Conservation (phyloP, 306 rosid genomes). For the Pterocarpus macrocarpus region DNA sequence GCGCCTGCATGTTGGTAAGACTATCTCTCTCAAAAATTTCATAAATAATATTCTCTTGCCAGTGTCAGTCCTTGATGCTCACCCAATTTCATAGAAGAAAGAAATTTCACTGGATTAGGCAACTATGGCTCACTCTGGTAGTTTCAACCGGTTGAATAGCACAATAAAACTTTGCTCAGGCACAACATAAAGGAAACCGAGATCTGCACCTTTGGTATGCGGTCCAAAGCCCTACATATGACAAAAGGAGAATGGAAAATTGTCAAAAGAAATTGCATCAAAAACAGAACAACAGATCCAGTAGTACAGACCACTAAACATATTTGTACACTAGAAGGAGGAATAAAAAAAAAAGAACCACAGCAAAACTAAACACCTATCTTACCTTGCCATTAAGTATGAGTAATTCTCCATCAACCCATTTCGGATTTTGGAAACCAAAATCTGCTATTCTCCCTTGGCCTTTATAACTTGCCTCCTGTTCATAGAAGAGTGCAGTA, state of each 20-base stretch:
- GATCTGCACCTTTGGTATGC: constrained; percentile 77
- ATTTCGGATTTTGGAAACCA: constrained; percentile 84
- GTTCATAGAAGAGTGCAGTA: constrained; percentile 40
- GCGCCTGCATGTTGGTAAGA: constrained; percentile 18
- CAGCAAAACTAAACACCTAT: constrained; percentile 14
- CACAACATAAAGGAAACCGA: constrained; percentile 74
- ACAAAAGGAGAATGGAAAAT: neutral
- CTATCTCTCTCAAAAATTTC: constrained; percentile 31
- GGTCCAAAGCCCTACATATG: constrained; percentile 74
- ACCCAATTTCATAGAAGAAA: constrained; percentile 15
- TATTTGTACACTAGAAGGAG: neutral
- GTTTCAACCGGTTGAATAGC: constrained; percentile 75
- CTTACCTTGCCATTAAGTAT: constrained; percentile 93
- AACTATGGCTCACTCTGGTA: constrained; percentile 63
- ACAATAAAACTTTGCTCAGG: constrained; percentile 85
- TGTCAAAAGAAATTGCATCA: constrained; percentile 13
- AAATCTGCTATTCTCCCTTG: constrained; percentile 94
- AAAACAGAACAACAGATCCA: neutral
- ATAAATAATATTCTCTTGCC: constrained; percentile 33
- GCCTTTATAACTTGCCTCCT: constrained; percentile 94
- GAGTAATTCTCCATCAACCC: constrained; percentile 98
- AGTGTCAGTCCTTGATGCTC: constrained; percentile 14
- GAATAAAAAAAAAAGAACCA: neutral
- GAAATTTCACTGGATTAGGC: constrained; percentile 3
- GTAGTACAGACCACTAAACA: neutral